Evolutionary conservation across 371 early-diverging fungal genomes (phyloP).

Genomic region (Rhizopus sp.): DNA sequence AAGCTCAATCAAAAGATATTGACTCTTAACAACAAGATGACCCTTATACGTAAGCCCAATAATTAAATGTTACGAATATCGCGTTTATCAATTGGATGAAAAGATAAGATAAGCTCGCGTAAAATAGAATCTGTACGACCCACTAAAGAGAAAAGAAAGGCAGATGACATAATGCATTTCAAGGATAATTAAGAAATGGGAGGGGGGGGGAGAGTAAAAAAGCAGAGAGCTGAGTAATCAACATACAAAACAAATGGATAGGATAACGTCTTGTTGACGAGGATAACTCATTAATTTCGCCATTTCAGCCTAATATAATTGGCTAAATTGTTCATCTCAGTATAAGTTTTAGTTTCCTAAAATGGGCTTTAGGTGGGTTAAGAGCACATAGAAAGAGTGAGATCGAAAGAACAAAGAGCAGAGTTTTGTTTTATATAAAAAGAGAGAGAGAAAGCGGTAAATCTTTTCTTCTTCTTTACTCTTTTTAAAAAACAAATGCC

Average conservation of each 20-base stretch:
- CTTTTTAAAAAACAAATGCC: conserved; percentile 29
- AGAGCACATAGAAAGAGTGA: conserved; percentile 26
- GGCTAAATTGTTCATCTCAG: conserved; percentile 27
- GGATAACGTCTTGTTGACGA: conserved; percentile 25
- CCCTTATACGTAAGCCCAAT: too few relatives aligned
- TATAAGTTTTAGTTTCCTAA: conserved; percentile 22
- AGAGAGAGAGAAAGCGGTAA: neutral
- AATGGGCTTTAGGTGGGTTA: conserved; percentile 25
- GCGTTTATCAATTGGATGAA: too few relatives aligned
- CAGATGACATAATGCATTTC: neutral
- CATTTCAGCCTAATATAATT: conserved; percentile 32
- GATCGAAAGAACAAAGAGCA: neutral
- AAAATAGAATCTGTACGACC: too few relatives aligned
- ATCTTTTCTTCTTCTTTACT: neutral
- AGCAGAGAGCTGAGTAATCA: neutral
- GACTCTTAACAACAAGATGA: too few relatives aligned
- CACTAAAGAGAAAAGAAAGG: too few relatives aligned
- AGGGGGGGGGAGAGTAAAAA: neutral
- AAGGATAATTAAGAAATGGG: neutral
- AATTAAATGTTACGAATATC: too few relatives aligned
- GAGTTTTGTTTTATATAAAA: conserved; percentile 7
- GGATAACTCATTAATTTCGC: conserved; percentile 29
- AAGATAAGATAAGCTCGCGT: too few relatives aligned
- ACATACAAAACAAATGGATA: conserved; percentile 3
- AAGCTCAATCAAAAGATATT: too few relatives aligned